Evolutionary conservation across 345 rosid species (phyloP).

Genomic region (Viola odorata): DNA sequence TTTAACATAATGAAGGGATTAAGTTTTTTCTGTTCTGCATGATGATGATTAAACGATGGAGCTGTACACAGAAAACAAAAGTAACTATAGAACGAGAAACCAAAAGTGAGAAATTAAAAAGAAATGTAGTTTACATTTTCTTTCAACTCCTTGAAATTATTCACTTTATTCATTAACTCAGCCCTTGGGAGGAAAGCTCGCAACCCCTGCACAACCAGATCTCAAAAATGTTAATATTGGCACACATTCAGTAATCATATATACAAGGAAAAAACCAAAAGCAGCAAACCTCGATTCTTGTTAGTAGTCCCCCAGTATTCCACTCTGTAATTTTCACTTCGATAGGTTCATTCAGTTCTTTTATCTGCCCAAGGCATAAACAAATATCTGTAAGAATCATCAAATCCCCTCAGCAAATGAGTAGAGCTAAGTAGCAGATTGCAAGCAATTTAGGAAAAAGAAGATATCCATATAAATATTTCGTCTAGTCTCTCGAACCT

Average conservation of each 20-base stretch:
- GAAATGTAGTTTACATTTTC: conserved; percentile 53
- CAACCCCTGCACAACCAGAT: conserved; percentile 55
- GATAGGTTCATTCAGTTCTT: conserved; percentile 70
- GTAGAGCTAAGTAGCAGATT: too few species aligned
- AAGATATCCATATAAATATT: too few species aligned
- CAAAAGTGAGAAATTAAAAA: conserved; percentile 6
- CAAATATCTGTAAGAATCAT: conserved; percentile 12
- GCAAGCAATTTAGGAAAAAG: too few species aligned
- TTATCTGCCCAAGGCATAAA: conserved; percentile 45
- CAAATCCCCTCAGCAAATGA: conserved; percentile 7
- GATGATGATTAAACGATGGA: neutral
- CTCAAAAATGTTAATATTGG: conserved; percentile 7
- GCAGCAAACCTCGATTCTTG: conserved; percentile 70
- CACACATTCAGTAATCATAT: neutral
- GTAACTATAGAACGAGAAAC: conserved; percentile 1
- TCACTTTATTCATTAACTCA: conserved; percentile 65
- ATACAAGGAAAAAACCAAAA: conserved; percentile 1
- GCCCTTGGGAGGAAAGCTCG: conserved; percentile 84
- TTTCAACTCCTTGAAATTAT: conserved; percentile 78
- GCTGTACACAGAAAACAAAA: neutral
- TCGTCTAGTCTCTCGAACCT: too few species aligned
- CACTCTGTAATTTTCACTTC: conserved; percentile 79
- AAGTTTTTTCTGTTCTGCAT: too few species aligned
- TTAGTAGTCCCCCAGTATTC: conserved; percentile 86
- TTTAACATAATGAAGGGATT: neutral